Conservation (phyloP, 2,329 filamentous ascomycete genomes). For the Aspergillus caelatus region DNA sequence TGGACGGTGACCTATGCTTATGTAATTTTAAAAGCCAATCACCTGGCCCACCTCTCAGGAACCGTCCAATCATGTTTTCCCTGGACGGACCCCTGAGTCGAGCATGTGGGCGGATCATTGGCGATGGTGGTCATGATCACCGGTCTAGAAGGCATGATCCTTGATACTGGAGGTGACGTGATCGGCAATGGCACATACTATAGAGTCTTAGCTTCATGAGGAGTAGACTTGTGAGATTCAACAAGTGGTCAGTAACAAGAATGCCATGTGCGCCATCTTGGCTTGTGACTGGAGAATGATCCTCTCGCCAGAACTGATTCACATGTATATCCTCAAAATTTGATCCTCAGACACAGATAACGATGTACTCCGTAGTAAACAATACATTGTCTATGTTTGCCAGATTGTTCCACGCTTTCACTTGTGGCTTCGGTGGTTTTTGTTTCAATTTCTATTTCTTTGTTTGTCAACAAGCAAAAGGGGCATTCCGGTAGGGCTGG, state of each 20-base stretch:
- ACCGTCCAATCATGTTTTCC: neutral
- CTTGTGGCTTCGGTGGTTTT: neutral
- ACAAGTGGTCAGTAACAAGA: neutral
- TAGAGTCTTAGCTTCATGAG: neutral
- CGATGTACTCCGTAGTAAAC: neutral
- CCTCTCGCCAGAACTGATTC: neutral
- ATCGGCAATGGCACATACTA: constrained; percentile 1
- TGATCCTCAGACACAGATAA: neutral
- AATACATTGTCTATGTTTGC: neutral
- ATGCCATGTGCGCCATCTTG: constrained; percentile 8
- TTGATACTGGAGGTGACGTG: neutral
- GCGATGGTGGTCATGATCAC: neutral
- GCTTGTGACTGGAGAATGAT: constrained; percentile 7
- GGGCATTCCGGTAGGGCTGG: neutral
- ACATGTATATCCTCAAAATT: neutral
- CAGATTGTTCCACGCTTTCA: neutral
- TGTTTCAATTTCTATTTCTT: neutral
- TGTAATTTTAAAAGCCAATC: neutral
- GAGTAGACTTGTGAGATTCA: neutral
- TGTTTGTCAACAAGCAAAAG: neutral
- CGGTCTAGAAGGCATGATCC: neutral
- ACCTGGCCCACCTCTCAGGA: neutral
- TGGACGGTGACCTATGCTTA: neutral
- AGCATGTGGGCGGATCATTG: constrained; percentile 19
- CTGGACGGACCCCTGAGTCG: constrained; percentile 1